phyloP scores from a whole-genome alignment of 371 early-diverging fungal genomes.

The Mortierella polycephala region DNA sequence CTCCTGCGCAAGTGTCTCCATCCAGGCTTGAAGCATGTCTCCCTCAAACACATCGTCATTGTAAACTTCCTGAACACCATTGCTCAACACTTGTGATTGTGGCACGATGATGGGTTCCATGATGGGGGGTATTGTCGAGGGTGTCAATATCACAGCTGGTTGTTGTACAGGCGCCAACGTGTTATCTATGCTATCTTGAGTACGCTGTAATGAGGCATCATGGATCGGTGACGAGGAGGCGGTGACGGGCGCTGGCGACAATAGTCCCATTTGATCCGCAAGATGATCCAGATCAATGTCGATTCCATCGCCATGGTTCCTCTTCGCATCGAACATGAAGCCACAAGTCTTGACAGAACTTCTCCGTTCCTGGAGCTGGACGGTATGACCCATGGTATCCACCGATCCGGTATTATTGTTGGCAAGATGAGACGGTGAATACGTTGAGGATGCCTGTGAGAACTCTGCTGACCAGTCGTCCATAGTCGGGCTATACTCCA shows the following conservation, averaged over 20 bases:
- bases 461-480: slow-evolving; percentile 19
- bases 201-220: too few relatives aligned
- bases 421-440: too few relatives aligned
- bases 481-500: background rate
- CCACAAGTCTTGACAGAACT: slow-evolving; percentile 44
- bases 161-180: too few relatives aligned
- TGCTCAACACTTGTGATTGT: background rate
- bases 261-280: too few relatives aligned
- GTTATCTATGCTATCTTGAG: too few relatives aligned
- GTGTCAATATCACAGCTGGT: too few relatives aligned
- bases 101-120: background rate
- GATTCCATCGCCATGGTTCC: background rate
- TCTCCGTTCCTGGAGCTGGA: background rate
- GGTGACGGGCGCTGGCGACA: too few relatives aligned
- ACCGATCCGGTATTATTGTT: too few relatives aligned
- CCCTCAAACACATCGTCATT: slow-evolving; percentile 65
- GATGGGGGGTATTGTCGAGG: too few relatives aligned
- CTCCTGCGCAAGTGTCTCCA: slow-evolving; percentile 41
- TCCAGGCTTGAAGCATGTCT: slow-evolving; percentile 42
- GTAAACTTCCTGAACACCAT: slow-evolving; percentile 54
- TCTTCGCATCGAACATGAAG: slow-evolving; percentile 33
- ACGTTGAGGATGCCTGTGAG: background rate
- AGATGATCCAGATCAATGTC: background rate
- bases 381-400: background rate
- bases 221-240: too few relatives aligned